These are phyloP conservation scores for Actinomortierella ambigua DNA, from an alignment of 371 early-diverging fungal genomes.

Conservation along the genomic window DNA sequence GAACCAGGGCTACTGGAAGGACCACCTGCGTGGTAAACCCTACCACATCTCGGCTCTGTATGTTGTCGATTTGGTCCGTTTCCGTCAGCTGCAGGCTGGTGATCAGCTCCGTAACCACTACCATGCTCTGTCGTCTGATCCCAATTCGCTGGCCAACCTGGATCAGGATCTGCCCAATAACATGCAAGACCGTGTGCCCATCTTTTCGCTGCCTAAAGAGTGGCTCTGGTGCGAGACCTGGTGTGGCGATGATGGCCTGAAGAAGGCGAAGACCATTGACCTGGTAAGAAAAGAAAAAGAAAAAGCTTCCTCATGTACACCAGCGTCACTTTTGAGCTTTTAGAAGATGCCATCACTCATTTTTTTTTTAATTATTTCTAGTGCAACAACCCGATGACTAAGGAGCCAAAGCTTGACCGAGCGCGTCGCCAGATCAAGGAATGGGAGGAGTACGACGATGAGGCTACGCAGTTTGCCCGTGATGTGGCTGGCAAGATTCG, in stretches of 20 bases:
- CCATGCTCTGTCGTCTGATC: slow-evolving; percentile 87
- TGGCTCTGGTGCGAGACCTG: slow-evolving; percentile 99
- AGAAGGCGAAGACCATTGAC: slow-evolving; percentile 93
- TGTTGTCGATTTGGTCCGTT: slow-evolving; percentile 89
- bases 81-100: slow-evolving; percentile 93
- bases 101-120: slow-evolving; percentile 93
- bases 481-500: too few species aligned
- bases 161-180: slow-evolving; percentile 98
- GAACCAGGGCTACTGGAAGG: slow-evolving; percentile 95
- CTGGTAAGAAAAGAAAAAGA: too few species aligned
- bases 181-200: slow-evolving; percentile 90
- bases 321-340: too few species aligned
- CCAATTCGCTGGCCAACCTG: slow-evolving; percentile 89
- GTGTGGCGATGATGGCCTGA: slow-evolving; percentile 87
- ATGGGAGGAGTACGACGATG: slow-evolving; percentile 82
- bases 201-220: slow-evolving; percentile 90
- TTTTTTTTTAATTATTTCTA: slow-evolving; percentile 22
- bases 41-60: slow-evolving; percentile 97
- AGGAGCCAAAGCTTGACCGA: slow-evolving; percentile 94
- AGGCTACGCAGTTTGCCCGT: slow-evolving; percentile 61
- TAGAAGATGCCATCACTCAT: too few species aligned
- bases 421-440: slow-evolving; percentile 92
- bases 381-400: slow-evolving; percentile 97
- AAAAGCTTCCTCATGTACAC: background rate
- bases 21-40: slow-evolving; percentile 84